Evolutionary conservation across 495 filamentous ascomycete species (phyloP).

Genomic region (Xeromyces bisporus): DNA sequence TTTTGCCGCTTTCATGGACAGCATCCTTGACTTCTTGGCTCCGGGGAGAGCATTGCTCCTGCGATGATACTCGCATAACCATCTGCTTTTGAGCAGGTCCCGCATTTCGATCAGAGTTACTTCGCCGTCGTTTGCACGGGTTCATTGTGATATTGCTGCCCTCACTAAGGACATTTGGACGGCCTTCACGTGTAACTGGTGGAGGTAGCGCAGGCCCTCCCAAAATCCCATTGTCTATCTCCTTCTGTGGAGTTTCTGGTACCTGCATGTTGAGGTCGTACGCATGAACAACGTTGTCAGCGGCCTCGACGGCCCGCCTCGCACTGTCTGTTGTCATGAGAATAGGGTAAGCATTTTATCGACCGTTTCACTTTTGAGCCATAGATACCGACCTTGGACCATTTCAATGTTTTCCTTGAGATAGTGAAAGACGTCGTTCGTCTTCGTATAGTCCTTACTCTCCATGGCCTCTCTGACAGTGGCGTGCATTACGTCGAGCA

Average conservation of each 20-base stretch:
- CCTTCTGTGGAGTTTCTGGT: slow-evolving; percentile 39
- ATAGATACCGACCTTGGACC: slow-evolving; percentile 31
- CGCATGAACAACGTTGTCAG: slow-evolving; percentile 76
- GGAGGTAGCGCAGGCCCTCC: slow-evolving; percentile 9
- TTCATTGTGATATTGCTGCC: slow-evolving; percentile 29
- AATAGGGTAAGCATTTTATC: background rate
- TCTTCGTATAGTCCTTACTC: slow-evolving; percentile 30
- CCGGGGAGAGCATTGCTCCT: slow-evolving; percentile 30
- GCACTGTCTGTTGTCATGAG: slow-evolving; percentile 39
- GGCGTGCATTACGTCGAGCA: slow-evolving; percentile 75
- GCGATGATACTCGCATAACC: slow-evolving; percentile 16
- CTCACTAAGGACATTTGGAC: slow-evolving; percentile 27
- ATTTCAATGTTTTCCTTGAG: slow-evolving; percentile 61
- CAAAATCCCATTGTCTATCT: slow-evolving; percentile 20
- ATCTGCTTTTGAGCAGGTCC: slow-evolving; percentile 23
- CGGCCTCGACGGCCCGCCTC: slow-evolving; percentile 60
- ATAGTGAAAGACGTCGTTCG: slow-evolving; percentile 40
- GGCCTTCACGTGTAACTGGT: slow-evolving; percentile 10
- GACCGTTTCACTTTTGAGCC: slow-evolving; percentile 1
- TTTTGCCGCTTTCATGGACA: slow-evolving; percentile 32
- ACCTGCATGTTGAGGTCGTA: slow-evolving; percentile 76
- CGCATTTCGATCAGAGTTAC: slow-evolving; percentile 22
- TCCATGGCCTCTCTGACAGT: slow-evolving; percentile 56
- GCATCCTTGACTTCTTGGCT: slow-evolving; percentile 32
- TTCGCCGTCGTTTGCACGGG: slow-evolving; percentile 33